Evolutionary conservation across 345 rosid species (phyloP), one percentile per base, ranked within the genome.

Genomic region (Salix arbutifolia): DNA sequence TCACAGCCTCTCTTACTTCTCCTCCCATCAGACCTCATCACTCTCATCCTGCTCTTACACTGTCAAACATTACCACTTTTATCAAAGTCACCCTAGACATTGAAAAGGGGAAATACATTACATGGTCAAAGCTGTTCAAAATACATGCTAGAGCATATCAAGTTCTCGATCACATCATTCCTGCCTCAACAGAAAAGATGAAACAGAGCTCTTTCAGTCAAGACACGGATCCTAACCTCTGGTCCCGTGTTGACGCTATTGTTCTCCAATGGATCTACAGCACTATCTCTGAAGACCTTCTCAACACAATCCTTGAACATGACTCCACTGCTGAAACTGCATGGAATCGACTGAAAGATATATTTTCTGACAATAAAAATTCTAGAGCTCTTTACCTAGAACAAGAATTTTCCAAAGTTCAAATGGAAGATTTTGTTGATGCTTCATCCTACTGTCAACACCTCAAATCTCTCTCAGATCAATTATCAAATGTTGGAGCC

Each of bases 401-500:
- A 53, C 18, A 53, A 16, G 21, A 53, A 4, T 53, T 53, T n/a
- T 16, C 61, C 6, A 17, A 53, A 3, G 61, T 53, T 0, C 61
- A 53, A 16, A 17, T 53, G 61, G 23, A 53, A 1, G 0, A 53
- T 4, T 53, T 53, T 18, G 0, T 23, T 0, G n/a, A 53, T 53
- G 96, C n/a, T 12, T 53, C 61, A 1, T 17, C 61, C 23, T 53
- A 53, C 40, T 37, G 9, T 7, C 40, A 37, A 1, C 40, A 37
- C 8, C 40, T 37, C 2, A 37, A 37, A 8, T 37, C 40, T 6
- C 40, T 37, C 40, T 37, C 9, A 0, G 40, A 37, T 1, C 40
- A 53, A 1, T 6, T 17, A 1, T 18, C 61, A 0, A 16, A 53
- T 53, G 21, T n/a, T 18, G 61, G 61, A 4, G 16, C 61, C 3